Evolutionary conservation across 176 grass and related monocot genomes (phyloP), one percentile per base, ranked within the genome.

Genomic region (Secale cereale): DNA sequence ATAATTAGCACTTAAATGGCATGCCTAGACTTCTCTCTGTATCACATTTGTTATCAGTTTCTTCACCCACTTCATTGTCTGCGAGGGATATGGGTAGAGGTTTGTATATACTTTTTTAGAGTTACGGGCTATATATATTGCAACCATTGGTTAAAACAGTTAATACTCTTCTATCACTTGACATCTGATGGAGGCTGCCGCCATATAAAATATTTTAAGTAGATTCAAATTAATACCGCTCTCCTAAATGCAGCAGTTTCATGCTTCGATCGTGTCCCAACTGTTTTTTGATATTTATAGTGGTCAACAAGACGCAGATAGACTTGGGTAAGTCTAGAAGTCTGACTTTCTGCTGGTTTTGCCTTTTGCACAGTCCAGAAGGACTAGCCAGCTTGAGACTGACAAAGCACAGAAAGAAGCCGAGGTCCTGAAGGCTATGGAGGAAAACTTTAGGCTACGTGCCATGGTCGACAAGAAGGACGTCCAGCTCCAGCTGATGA

Each of bases 371-470:
- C 54, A 57, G 48, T 52, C 16, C 48, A 52, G 48, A 52, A 57
- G 90, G 88, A 95, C 86, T 33, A 87, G 87, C 81, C 91, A 94
- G 65, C 79, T 95, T 7, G 87, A 95, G 83, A 89, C 54, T 23
- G 96, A 98, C 78, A 98, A 98, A 89, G 83, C 86, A 37, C 89
- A 94, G 60, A 98, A 98, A 81, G 96, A 95, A 80, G 87, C 83
- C 0, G 96, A 98, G 85, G 91, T 91, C 10, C 80, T 94, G 74
- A 92, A 98, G 52, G 89, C 93, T 20, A 90, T 98, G 68, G 93
- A 98, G 76, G 95, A 98, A 86, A 98, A 98, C 17, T 87, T 95
- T 31, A 89, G 83, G 80, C 83, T 98, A n/a, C 85, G 86, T 39
- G 91, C 91, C 2, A 82, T 87, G 82, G 81, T 95, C 45, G 93